Base-by-base conservation (phyloP, 768 basidiomycete species). In the Lentinula edodes region DNA sequence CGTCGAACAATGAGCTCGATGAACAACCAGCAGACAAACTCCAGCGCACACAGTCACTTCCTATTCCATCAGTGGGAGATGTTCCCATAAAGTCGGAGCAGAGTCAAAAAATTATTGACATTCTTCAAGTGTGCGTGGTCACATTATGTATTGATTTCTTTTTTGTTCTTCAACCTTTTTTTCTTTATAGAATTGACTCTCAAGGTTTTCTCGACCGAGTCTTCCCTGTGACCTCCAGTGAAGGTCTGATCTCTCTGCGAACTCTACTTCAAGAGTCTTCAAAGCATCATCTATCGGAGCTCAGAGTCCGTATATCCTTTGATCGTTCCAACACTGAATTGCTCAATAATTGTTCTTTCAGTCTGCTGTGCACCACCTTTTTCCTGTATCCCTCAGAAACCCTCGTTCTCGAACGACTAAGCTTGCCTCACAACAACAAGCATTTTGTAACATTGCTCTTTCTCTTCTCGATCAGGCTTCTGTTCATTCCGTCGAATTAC, bases 131-230 rank as follows among this genome's bases (percentile, higher is more conserved):
- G 84, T 85, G 57, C 63, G 83, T 75, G 15, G 34, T 0, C 43
- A 52, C 39, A 16, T 18, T 13, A 16, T 56, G 45, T 38, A 28
- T 28, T 28, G 28, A 28, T 58, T 35, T 39, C 46, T 54, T 60
- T 54, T n/a, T 12, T n/a, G 34, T 36, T 46, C 48, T 38, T 38
- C 32, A 42, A 51, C 20, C 65, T 35, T 39, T 57, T 64, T 66
- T 48, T 41, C 6, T 63, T 52, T 48, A 20, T 69, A 90, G 89
- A 66, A 74, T 84, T 63, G 91, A 93, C 71, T 80, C 80, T 0
- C 90, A 90, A 65, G 89, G 86, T 52, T 77, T 93, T 5, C 84
- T 93, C 9, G 90, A 93, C 78, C 87, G 91, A 66, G 87, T 90
- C 64, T 88, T 89, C 69, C 83, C 86, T 41, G 75, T 86, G 23